Base-by-base conservation (phyloP, 495 filamentous ascomycete species). In the Neurospora discreta region DNA sequence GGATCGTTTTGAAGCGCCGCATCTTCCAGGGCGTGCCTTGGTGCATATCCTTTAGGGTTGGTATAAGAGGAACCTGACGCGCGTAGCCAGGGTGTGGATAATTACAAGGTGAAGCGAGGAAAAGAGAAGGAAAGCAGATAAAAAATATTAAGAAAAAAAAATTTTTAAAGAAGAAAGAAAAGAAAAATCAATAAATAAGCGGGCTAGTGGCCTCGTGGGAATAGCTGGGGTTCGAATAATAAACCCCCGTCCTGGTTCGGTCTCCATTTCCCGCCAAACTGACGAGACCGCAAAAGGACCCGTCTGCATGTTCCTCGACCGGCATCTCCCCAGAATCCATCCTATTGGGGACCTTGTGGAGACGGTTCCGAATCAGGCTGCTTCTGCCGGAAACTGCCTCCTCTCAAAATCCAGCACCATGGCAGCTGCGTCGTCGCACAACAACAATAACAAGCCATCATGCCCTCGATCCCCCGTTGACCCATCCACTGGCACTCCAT, bases 371-470 rank as follows among this genome's bases (percentile, higher is more conserved):
- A 79, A 77, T 74, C 75, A 79, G 78, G 75, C 52, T 65, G 23
- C 26, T 65, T 65, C 75, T 73, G 71, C 74, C 68, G 78, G 74
- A 72, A 73, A 71, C 75, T 76, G 71, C 68, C 68, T 74, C 68
- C 68, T 74, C 70, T 74, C 71, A 72, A 75, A 78, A 60, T 71
- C 77, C 76, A 77, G 74, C 76, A 84, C 75, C 76, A 88, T 88
- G 86, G 84, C 85, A 75, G 82, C 85, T 70, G 78, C 83, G 79
- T 82, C 85, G 79, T 82, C 85, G 70, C 84, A 87, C 76, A 83
- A 85, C 76, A 80, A 80, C 18, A 65, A 65, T 65, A 65, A 65
- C 52, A 65, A 65, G 6, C 52, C 52, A 65, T 18, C 52, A 65
- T 85, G 83, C 73, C 81, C 85, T 75, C 85, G 84, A 75, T 88